A percentile compares a stretch with the other conserved stretches of the same genome.
phyloP scores from a whole-genome alignment of 2,329 filamentous ascomycete genomes.

The Cercospora zeina region DNA sequence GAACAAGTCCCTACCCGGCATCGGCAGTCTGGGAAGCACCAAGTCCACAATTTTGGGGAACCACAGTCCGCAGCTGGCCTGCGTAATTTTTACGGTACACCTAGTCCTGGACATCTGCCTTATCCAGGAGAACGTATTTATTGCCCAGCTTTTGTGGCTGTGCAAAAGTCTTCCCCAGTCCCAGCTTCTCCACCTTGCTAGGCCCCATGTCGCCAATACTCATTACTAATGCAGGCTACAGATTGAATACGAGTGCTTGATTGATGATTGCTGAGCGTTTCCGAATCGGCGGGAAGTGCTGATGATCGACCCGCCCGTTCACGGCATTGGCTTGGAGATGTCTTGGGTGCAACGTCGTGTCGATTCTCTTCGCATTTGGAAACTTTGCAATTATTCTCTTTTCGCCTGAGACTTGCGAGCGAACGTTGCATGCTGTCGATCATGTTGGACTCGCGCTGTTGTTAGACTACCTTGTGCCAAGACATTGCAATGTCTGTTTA shows the following conservation, averaged over 20 bases:
- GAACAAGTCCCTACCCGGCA: not conserved
- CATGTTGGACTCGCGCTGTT: no score
- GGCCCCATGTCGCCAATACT: not conserved
- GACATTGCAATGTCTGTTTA: not conserved
- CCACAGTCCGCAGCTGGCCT: not conserved
- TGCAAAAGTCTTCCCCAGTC: no score
- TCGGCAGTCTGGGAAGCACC: not conserved
- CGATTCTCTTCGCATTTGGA: not conserved
- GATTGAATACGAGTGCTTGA: conserved; percentile 3
- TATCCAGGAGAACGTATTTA: no score
- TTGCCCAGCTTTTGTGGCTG: not conserved
- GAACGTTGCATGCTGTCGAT: no score
- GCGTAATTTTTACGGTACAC: not conserved
- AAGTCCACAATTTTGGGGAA: not conserved
- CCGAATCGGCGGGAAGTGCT: conserved; percentile 1
- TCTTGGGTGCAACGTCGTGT: not conserved
- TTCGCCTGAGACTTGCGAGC: not conserved
- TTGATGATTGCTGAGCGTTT: not conserved
- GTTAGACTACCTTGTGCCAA: not conserved
- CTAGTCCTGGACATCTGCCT: not conserved
- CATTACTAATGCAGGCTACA: conserved; percentile 5
- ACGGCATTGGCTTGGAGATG: conserved; percentile 2
- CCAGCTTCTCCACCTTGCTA: no score
- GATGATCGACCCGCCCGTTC: conserved; percentile 8
- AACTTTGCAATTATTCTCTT: no score